Evolutionary conservation across 108 stramenopile species (phyloP), one percentile per base, ranked within the genome.

Genomic region (Nitzschia putrida): DNA sequence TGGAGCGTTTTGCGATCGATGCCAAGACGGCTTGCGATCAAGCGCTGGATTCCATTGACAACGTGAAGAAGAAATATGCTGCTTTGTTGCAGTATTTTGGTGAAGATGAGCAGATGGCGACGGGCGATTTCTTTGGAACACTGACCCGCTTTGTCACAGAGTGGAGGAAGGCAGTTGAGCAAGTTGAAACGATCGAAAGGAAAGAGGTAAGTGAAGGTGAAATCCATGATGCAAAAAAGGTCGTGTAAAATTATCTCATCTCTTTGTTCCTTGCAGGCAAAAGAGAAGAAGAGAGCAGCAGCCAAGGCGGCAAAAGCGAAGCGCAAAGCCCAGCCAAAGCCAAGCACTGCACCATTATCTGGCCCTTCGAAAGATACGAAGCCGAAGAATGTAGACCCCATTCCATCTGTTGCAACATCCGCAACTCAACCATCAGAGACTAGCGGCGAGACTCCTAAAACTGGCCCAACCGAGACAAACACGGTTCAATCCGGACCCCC

Each of bases 121-220:
- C 86, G 24, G 64, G 65, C n/a, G 91, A 94, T 41, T 96, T 96
- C 66, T 96, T 96, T 73, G 85, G 87, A n/a, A 93, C 87, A 7
- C 37, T 96, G 29, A 76, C 77, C 21, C 79, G 85, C 50, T 96
- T 96, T 57, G 78, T 91, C 34, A 59, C 47, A 12, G 82, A 79
- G 18, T 90, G 89, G 53, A 81, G 90, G 60, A 74, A 78, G 10
- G 91, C 90, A 7, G 61, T 72, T 13, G 88, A 88, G 49, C 71
- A 85, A 34, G 88, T 90, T 38, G 86, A 81, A 57, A 79, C 80
- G 47, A 79, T 80, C 4, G 88, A 93, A 66, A 63, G 61, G 26
- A 66, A 50, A 43, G 42, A 69, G 68, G 79, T 85, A 69, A 78
- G 81, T 55, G 29, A 34, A 3, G 29, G 29, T 37, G 39, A 40